Conservation (phyloP, 495 filamentous ascomycete genomes). For the Podospora didyma region DNA sequence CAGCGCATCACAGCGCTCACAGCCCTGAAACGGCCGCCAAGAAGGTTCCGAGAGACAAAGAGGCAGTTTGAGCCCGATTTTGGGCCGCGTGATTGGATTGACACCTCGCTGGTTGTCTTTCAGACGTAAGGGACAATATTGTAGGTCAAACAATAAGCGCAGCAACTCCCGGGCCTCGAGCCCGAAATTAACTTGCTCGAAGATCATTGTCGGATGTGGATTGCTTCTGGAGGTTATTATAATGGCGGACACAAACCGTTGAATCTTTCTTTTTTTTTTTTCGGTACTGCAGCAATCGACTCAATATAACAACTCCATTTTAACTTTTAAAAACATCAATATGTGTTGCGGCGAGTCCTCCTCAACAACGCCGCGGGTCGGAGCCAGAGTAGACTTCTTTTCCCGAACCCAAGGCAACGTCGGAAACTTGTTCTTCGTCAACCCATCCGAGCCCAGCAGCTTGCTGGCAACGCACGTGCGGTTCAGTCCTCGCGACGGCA, state of each 20-base stretch:
- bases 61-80: slow-evolving; percentile 23
- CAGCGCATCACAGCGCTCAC: background rate
- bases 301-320: no score
- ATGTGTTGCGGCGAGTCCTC: slow-evolving; percentile 30
- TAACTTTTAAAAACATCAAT: background rate
- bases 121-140: no score
- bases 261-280: no score
- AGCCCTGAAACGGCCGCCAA: slow-evolving; percentile 11
- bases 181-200: background rate
- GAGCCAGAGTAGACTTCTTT: slow-evolving; percentile 28
- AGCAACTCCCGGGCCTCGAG: slow-evolving; percentile 4
- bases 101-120: no score
- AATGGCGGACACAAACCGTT: no score
- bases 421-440: slow-evolving; percentile 30
- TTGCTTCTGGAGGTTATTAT: no score
- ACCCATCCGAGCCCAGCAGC: slow-evolving; percentile 22
- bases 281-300: no score
- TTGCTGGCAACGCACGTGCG: slow-evolving; percentile 26
- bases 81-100: background rate
- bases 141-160: no score
- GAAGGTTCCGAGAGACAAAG: slow-evolving; percentile 9
- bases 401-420: slow-evolving; percentile 7
- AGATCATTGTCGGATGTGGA: no score
- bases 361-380: slow-evolving; percentile 22
- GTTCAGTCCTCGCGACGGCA: slow-evolving; percentile 11